A percentile compares a stretch with the other conserved stretches of the same genome.
These are phyloP conservation scores for Melampsora larici-populina DNA, from an alignment of 1,284 basidiomycete genomes.

Conservation along the genomic window DNA sequence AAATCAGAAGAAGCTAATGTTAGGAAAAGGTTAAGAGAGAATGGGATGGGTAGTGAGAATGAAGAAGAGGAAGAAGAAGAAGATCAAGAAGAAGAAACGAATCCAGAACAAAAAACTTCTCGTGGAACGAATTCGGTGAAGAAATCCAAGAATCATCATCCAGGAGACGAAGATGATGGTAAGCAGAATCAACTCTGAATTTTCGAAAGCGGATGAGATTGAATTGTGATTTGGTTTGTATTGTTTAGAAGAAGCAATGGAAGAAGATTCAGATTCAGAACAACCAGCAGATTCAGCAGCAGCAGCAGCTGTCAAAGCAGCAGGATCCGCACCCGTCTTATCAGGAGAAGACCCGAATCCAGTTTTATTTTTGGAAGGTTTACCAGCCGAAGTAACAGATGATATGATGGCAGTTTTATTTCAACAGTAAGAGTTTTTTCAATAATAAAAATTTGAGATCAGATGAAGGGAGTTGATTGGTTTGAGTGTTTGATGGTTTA, in stretches of 20 bases:
- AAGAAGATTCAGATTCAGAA: slow-evolving; percentile 44
- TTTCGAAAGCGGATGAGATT: too few relatives aligned
- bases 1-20: slow-evolving; percentile 32
- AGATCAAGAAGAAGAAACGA: not conserved
- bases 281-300: slow-evolving; percentile 41
- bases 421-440: slow-evolving; percentile 71
- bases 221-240: not conserved
- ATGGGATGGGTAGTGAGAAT: slow-evolving; percentile 20
- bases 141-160: slow-evolving; percentile 21
- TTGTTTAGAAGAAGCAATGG: slow-evolving; percentile 41
- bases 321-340: slow-evolving; percentile 40
- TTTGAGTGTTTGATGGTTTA: too few relatives aligned
- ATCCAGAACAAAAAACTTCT: not conserved
- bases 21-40: slow-evolving; percentile 33
- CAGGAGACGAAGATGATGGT: slow-evolving; percentile 31
- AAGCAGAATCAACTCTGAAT: too few relatives aligned
- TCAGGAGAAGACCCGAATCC: slow-evolving; percentile 41
- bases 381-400: slow-evolving; percentile 75
- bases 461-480: too few relatives aligned
- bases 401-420: slow-evolving; percentile 76
- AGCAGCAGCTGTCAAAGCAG: slow-evolving; percentile 41
- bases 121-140: not conserved
- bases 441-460: too few relatives aligned
- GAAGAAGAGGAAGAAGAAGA: slow-evolving; percentile 30
- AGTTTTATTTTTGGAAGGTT: slow-evolving; percentile 40